Percentiles rank a stretch among this genome's conserved stretches.
phyloP scores from a whole-genome alignment of 805 yeast genomes.

The Brettanomyces custersianus region DNA sequence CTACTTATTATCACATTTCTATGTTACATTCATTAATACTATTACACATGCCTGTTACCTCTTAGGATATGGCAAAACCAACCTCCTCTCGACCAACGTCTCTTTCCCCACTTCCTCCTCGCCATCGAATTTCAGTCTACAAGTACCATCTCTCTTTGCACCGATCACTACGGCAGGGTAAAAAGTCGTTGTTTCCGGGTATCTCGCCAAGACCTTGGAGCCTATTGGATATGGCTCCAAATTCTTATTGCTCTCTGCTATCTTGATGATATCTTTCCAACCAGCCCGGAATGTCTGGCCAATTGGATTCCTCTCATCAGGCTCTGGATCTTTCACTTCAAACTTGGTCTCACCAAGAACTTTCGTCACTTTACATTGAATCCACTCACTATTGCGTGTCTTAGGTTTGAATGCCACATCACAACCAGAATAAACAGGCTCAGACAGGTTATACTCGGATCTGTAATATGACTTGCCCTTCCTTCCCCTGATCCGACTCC shows the following conservation, averaged over 20 bases:
- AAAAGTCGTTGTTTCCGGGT: conserved; percentile 96
- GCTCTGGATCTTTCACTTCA: conserved; percentile 97
- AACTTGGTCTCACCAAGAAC: conserved; percentile 41
- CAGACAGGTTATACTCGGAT: conserved; percentile 14
- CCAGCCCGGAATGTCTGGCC: conserved; percentile 80
- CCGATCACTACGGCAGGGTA: conserved; percentile 91
- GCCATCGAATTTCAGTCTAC: conserved; percentile 82
- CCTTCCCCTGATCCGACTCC: conserved; percentile 6
- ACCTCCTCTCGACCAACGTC: conserved; percentile 80
- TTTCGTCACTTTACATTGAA: conserved; percentile 82
- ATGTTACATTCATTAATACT: no score
- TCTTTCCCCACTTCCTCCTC: conserved; percentile 96
- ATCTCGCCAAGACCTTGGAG: conserved; percentile 79
- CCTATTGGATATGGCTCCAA: conserved; percentile 60
- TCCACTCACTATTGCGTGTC: conserved; percentile 82
- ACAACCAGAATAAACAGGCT: conserved; percentile 36
- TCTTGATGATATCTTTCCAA: conserved; percentile 68
- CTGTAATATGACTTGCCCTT: conserved; percentile 12
- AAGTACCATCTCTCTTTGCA: conserved; percentile 61
- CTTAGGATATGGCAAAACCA: conserved; percentile 69
- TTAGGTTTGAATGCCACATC: conserved; percentile 83
- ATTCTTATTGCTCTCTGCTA: conserved; percentile 33
- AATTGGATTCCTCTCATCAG: conserved; percentile 84
- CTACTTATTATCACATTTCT: no score
- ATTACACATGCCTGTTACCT: background rate